Conservation (phyloP, 1,284 basidiomycete species). For the Fistulina hepatica region DNA sequence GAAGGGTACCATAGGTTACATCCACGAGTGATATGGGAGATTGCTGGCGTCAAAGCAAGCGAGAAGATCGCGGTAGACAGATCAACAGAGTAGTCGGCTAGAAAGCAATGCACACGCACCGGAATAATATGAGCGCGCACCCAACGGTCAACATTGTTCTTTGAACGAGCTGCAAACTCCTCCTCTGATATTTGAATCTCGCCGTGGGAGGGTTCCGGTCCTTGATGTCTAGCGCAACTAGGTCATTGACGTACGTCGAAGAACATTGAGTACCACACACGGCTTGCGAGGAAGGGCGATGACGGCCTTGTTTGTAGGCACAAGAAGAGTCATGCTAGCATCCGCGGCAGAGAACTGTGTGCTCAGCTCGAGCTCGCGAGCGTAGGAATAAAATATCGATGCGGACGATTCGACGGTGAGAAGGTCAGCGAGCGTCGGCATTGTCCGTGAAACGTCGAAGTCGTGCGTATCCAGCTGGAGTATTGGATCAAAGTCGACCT, state of each 20-base stretch:
- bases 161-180: constrained; percentile 47
- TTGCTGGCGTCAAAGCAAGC: too few relatives aligned
- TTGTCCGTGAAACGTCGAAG: neutral
- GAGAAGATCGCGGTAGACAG: too few relatives aligned
- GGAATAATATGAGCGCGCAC: constrained; percentile 65
- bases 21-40: too few relatives aligned
- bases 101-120: too few relatives aligned
- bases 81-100: too few relatives aligned
- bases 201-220: constrained; percentile 29
- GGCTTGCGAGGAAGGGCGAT: constrained; percentile 66
- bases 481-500: neutral
- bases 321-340: constrained; percentile 46
- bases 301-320: constrained; percentile 73
- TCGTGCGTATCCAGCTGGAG: neutral
- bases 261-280: constrained; percentile 30
- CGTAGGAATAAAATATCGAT: constrained; percentile 75
- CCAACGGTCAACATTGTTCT: constrained; percentile 59
- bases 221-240: constrained; percentile 39
- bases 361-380: constrained; percentile 56
- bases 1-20: too few relatives aligned
- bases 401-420: constrained; percentile 60
- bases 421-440: constrained; percentile 34
- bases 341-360: constrained; percentile 31
- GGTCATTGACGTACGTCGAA: constrained; percentile 1
- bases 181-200: constrained; percentile 30